Base-by-base conservation (phyloP, 306 rosid species). In the Trichosanthes cucumerina region DNA sequence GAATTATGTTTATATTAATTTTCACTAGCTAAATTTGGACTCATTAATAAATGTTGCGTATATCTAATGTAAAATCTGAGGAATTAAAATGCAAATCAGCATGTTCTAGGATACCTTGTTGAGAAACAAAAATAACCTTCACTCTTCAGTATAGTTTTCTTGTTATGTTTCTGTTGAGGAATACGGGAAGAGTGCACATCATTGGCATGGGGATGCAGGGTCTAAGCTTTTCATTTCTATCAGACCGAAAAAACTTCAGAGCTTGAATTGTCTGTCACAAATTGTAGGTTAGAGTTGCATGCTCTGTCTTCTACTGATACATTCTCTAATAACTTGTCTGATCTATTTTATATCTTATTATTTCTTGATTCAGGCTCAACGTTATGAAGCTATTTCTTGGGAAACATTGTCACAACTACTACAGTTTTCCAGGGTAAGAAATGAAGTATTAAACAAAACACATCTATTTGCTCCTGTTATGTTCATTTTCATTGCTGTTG, bases 391-490 rank as follows among this genome's bases (percentile, higher is more conserved):
- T 36, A 36, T 36, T 46, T 4, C 7, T 4, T 0, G 19, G n/a
- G n/a, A 14, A 87, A 92, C 97, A 31, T 93, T 97, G 98, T 86
- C 98, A 79, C 98, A 93, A 65, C 96, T 93, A 28, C 81, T 91
- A 84, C 96, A 93, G 90, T 93, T 93, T 93, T 93, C 97, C 21
- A 90, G 86, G 90, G 98, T 93, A 87, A 85, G 77, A 70, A 14
- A 16, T 54, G 60, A 16, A n/a, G 19, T 50, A 50, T 50, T 14
- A 50, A 50, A 50, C 56, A 50, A 50, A 50, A 23, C 15, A 1
- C 6, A 43, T 43, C 47, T 43, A 36, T 36, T 36, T 36, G 39
- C 39, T 36, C 6, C 6, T 46, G 50, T 8, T 43, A 43, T 46
- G 50, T 46, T 46, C 50, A 46, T 46, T 46, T 10, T 46, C 15